Base-by-base conservation (phyloP, 1,284 basidiomycete species). In the Trichosporon sp. region DNA sequence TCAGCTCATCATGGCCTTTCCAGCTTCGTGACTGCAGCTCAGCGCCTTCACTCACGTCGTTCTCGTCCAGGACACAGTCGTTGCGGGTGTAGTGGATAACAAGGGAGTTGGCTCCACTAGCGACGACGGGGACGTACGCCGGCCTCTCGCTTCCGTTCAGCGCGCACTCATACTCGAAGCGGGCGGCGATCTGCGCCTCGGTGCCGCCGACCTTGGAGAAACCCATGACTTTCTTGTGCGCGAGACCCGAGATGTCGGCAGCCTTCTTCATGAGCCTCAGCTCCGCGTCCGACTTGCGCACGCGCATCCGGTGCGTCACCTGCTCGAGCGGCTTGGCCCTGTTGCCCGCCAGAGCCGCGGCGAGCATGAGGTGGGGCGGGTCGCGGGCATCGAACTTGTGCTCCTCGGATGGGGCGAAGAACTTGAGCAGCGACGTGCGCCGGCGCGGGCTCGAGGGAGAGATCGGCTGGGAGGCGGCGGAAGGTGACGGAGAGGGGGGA, bases 81-180 rank as follows among this genome's bases (percentile, higher is more conserved):
- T 97, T 97, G 37, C 90, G 88, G 0, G 94, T 96, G 79, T 97
- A 97, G 78, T 98, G 95, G 73, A 98, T 94, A 43, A 93, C 91
- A 1, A 96, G 86, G 1, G 92, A 89, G 78, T 96, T 96, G 2
- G 91, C 88, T 91, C 95, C 95, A 1, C 92, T 94, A 4, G 94
- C 95, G 40, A 96, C 92, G 3, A 98, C 95, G 16, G 96, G 96
- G 0, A 98, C 94, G 79, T 98, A 98, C 11, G 95, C 95, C 63
- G 90, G 89, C 56, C 95, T 87, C 80, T 93, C 90, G 21, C 92
- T 88, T 14, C 94, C 94, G n/a, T 86, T 85, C 63, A 92, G 84
- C 4, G 89, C 87, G 79, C 93, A 95, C 0, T 91, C 76, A 78
- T 96, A 96, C 82, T 96, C 92, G 78, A 98, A 97, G 79, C 94